Evolutionary conservation across 768 basidiomycete genomes (phyloP).

Genomic region (Russula abietina): DNA sequence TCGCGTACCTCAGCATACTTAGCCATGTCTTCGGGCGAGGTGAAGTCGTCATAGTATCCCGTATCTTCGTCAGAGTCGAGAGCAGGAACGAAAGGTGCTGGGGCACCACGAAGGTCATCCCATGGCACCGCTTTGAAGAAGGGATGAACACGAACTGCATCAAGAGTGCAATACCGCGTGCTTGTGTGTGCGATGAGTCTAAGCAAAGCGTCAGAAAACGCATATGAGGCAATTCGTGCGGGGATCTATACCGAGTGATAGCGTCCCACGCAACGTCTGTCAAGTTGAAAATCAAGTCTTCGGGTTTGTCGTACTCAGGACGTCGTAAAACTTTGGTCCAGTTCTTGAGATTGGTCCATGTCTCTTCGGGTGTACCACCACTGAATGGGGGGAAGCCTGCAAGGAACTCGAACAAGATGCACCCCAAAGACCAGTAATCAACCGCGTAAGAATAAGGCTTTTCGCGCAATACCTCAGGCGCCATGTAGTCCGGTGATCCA

Average conservation of each 20-base stretch:
- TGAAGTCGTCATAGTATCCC: conserved; percentile 92
- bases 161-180: conserved; percentile 67
- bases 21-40: conserved; percentile 87
- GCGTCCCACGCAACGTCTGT: conserved; percentile 92
- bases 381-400: conserved; percentile 98
- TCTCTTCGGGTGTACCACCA: conserved; percentile 91
- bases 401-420: conserved; percentile 95
- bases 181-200: conserved; percentile 87
- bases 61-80: conserved; percentile 93
- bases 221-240: neutral
- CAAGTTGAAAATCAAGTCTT: conserved; percentile 95
- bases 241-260: conserved; percentile 60
- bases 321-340: conserved; percentile 90
- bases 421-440: conserved; percentile 97
- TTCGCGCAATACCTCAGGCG: conserved; percentile 87
- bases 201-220: neutral
- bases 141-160: conserved; percentile 66
- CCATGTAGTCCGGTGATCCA: conserved; percentile 99
- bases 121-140: conserved; percentile 79
- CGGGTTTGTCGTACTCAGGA: conserved; percentile 92
- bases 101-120: conserved; percentile 67
- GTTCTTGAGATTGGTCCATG: conserved; percentile 98
- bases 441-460: conserved; percentile 95
- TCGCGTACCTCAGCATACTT: conserved; percentile 98
- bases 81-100: conserved; percentile 89